A percentile compares a stretch with the other conserved stretches of the same genome.
These are phyloP conservation scores for Zopfia rhizophila DNA, from an alignment of 2,329 filamentous ascomycete species.

Conservation along the genomic window DNA sequence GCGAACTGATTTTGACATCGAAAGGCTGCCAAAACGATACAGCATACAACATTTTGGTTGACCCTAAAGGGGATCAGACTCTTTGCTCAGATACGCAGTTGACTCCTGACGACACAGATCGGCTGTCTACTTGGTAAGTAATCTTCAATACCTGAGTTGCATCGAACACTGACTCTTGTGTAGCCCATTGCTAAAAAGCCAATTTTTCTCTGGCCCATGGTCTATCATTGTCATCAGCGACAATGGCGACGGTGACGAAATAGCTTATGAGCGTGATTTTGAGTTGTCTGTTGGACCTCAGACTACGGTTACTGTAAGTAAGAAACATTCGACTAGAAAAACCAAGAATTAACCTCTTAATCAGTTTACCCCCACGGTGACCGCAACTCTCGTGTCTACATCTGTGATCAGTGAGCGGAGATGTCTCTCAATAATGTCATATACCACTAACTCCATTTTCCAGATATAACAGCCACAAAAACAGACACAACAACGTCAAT, in stretches of 20 bases:
- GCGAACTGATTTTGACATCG: no score
- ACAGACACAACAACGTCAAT: conserved; percentile 30
- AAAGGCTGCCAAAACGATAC: conserved; percentile 48
- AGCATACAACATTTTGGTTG: conserved; percentile 52
- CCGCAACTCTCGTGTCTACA: conserved; percentile 19
- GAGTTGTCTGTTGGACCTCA: conserved; percentile 49
- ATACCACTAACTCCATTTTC: conserved; percentile 7
- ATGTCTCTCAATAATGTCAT: background rate
- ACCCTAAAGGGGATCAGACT: conserved; percentile 50
- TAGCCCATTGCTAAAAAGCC: conserved; percentile 48
- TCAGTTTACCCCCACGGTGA: conserved; percentile 29
- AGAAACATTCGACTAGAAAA: background rate
- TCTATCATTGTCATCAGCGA: conserved; percentile 54
- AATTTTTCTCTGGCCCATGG: conserved; percentile 50
- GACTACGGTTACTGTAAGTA: conserved; percentile 38
- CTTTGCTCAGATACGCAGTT: conserved; percentile 51
- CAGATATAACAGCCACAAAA: conserved; percentile 27
- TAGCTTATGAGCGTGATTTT: conserved; percentile 55
- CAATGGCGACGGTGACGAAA: conserved; percentile 52
- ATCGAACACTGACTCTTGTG: background rate
- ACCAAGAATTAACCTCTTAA: background rate
- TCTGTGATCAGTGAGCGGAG: conserved; percentile 30
- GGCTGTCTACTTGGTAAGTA: conserved; percentile 48
- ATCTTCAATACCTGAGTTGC: background rate
- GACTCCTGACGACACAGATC: conserved; percentile 45